phyloP scores from a whole-genome alignment of 1,139 yeast species.

The Pichia sp. region DNA sequence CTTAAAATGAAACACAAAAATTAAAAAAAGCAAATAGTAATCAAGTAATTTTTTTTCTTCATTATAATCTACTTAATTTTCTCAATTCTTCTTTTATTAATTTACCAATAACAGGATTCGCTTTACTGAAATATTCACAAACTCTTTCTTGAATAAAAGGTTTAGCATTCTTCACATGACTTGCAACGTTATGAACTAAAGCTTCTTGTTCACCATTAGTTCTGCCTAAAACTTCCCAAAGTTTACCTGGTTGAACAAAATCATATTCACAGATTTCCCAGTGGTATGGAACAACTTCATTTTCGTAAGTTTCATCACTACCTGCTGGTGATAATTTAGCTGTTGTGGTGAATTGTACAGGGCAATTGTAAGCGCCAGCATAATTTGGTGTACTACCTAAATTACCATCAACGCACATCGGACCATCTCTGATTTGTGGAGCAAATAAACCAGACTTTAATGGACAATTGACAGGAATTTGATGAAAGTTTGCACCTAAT shows the following conservation, averaged over 20 bases:
- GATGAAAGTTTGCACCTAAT: conserved; percentile 64
- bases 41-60: no score
- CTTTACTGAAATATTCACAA: conserved; percentile 69
- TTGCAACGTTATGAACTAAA: conserved; percentile 78
- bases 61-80: conserved; percentile 15
- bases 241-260: conserved; percentile 55
- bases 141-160: conserved; percentile 77
- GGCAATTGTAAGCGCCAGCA: conserved; percentile 46
- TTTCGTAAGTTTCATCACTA: conserved; percentile 77
- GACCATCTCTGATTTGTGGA: conserved; percentile 71
- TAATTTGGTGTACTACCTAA: conserved; percentile 82
- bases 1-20: neutral
- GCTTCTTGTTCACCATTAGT: conserved; percentile 76
- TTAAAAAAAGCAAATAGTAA: neutral
- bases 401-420: conserved; percentile 78
- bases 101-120: conserved; percentile 58
- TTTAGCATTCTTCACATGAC: conserved; percentile 64
- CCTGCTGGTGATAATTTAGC: conserved; percentile 35
- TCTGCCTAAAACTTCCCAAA: conserved; percentile 70
- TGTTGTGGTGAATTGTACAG: conserved; percentile 26
- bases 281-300: conserved; percentile 84
- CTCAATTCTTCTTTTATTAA: conserved; percentile 52
- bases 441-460: conserved; percentile 44
- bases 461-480: conserved; percentile 71
- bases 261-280: conserved; percentile 69